These are phyloP conservation scores for Cystobasidium onofrii DNA, from an alignment of 768 basidiomycete genomes.

Conservation along the genomic window DNA sequence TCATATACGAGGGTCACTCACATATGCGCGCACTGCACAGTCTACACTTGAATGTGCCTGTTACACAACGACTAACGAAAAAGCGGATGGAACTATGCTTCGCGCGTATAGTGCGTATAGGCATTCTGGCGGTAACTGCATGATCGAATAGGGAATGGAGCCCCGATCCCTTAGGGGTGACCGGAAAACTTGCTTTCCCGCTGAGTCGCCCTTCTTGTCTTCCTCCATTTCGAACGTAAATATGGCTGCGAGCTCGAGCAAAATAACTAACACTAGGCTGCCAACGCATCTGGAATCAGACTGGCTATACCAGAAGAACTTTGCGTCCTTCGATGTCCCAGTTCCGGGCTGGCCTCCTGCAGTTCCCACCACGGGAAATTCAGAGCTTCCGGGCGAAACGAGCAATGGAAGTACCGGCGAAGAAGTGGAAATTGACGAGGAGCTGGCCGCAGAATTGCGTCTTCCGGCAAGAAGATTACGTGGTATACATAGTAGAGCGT, in stretches of 20 bases:
- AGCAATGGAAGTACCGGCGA: background rate
- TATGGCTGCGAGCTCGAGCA: background rate
- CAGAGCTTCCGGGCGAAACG: background rate
- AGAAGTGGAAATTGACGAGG: background rate
- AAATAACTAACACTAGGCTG: background rate
- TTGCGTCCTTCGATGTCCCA: background rate
- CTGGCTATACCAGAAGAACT: background rate
- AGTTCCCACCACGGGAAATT: background rate
- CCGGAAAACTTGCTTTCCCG: background rate
- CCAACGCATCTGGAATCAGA: background rate
- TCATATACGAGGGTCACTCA: too few species aligned
- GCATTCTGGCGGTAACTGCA: too few species aligned
- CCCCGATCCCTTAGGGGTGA: background rate
- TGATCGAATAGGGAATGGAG: background rate
- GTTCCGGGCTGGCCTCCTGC: background rate
- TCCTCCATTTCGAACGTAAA: background rate
- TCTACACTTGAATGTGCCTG: too few species aligned
- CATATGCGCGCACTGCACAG: too few species aligned
- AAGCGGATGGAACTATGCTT: too few species aligned
- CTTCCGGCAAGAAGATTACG: background rate
- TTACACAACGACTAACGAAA: too few species aligned
- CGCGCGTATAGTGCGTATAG: too few species aligned
- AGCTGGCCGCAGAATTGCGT: background rate
- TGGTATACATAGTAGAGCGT: conserved; percentile 4
- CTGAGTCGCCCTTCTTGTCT: background rate